Evolutionary conservation across 208 protist species (phyloP), one percentile per base, ranked within the genome.

Genomic region (Leishmania arabica): DNA sequence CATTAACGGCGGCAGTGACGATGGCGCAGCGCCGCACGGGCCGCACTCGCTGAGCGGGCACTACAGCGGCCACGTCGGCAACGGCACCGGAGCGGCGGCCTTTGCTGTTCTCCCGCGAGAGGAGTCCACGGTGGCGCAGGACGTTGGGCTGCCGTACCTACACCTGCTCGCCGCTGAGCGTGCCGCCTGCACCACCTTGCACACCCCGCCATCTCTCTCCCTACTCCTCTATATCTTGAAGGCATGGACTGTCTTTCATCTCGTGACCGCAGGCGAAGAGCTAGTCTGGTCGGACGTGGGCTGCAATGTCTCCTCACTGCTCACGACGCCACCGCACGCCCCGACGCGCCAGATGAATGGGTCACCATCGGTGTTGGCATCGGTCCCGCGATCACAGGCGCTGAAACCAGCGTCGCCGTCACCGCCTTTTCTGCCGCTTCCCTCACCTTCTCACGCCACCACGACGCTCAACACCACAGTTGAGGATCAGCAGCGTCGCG

Each of bases 81-180:
- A 73, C 27, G 69, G 24, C 69, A 53, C 11, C 69, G 45, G 45
- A 0, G 47, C 37, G 27, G 40, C 37, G 27, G 53, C 40, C 21
- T 85, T 80, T 37, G 45, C 77, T 1, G 78, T 85, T 49, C 49
- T 75, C 77, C 78, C 73, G 21, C 74, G 82, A 77, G 84, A 87
- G 42, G 85, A 82, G 34, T 76, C 76, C 76, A 80, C 62, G 21
- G 78, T 88, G 19, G 86, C 82, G 47, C 89, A 90, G 72, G 88
- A 93, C 71, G 91, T 93, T 51, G 91, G 91, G 8, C 82, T 95
- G 9, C 87, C 91, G 8, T 92, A 93, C 77, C 84, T 84, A 31
- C 91, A 95, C 69, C 73, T 95, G 27, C 79, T 86, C 34, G 88
- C 90, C 2, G 91, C 91, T 13, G 91, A 92, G 78, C 60, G 60